These are phyloP conservation scores for Poa annua DNA, from an alignment of 176 grass and related monocot species.

Conservation along the genomic window DNA sequence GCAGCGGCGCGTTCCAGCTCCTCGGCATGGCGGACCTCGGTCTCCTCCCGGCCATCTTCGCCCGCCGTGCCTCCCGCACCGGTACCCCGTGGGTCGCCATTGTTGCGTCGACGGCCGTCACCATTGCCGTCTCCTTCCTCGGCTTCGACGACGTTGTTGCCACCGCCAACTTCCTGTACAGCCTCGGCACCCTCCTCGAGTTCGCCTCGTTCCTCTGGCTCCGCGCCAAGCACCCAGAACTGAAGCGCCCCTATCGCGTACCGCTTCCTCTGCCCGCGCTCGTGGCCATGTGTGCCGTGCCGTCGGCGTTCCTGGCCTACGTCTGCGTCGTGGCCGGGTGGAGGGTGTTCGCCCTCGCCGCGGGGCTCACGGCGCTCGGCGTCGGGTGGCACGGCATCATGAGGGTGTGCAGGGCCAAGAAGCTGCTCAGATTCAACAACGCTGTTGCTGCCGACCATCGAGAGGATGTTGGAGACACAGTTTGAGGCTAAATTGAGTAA, in stretches of 20 bases:
- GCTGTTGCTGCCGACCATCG: not conserved
- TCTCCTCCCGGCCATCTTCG: slow-evolving; percentile 53
- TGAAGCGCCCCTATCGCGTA: slow-evolving; percentile 54
- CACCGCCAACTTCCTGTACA: slow-evolving; percentile 55
- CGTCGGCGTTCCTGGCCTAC: slow-evolving; percentile 42
- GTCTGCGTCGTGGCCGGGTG: slow-evolving; percentile 33
- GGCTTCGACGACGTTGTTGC: slow-evolving; percentile 61
- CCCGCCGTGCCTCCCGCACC: slow-evolving; percentile 23
- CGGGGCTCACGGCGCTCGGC: slow-evolving; percentile 27
- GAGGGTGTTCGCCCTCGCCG: slow-evolving; percentile 40
- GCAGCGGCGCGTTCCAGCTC: slow-evolving; percentile 57
- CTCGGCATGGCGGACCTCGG: slow-evolving; percentile 67
- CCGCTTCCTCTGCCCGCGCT: slow-evolving; percentile 41
- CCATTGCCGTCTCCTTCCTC: slow-evolving; percentile 51
- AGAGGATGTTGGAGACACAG: not conserved
- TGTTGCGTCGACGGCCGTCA: slow-evolving; percentile 32
- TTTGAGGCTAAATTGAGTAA: not conserved
- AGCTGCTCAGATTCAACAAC: slow-evolving; percentile 50
- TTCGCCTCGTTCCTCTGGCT: slow-evolving; percentile 59
- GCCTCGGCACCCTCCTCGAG: slow-evolving; percentile 57
- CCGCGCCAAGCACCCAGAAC: slow-evolving; percentile 23
- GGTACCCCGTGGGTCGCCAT: slow-evolving; percentile 54
- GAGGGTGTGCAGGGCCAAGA: slow-evolving; percentile 50
- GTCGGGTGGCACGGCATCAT: slow-evolving; percentile 37
- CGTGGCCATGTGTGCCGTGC: slow-evolving; percentile 34